phyloP scores from a whole-genome alignment of 148 eudicot species.

The Simmondsia chinensis region DNA sequence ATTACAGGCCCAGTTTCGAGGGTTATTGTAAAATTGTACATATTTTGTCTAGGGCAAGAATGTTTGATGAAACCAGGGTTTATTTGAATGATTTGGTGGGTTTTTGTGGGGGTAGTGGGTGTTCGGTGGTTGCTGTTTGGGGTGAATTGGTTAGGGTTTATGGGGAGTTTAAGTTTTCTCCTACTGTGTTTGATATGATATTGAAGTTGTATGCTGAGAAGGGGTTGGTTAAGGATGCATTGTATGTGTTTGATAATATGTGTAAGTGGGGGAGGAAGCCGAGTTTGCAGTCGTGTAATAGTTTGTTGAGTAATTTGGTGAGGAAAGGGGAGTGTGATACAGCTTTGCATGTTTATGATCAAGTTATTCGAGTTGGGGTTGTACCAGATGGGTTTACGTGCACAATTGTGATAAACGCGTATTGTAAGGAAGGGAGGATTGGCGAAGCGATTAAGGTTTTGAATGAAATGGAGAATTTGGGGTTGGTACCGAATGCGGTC shows the following conservation, averaged over 20 bases:
- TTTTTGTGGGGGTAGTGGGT: conserved; percentile 6
- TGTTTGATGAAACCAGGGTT: conserved; percentile 40
- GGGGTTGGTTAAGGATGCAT: conserved; percentile 45
- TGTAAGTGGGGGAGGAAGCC: conserved; percentile 45
- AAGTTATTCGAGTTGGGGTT: conserved; percentile 46
- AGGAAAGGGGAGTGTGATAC: conserved; percentile 29
- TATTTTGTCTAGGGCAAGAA: conserved; percentile 41
- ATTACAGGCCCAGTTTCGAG: conserved; percentile 19
- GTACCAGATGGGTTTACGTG: conserved; percentile 57
- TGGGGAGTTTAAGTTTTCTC: conserved; percentile 50
- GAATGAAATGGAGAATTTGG: conserved; percentile 17
- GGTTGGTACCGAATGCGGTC: conserved; percentile 25
- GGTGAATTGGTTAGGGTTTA: conserved; percentile 45
- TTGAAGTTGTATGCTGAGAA: conserved; percentile 50
- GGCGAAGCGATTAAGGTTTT: conserved; percentile 15
- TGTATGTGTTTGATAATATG: conserved; percentile 85
- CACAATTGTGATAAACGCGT: conserved; percentile 68
- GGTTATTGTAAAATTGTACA: conserved; percentile 51
- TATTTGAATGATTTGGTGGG: conserved; percentile 41
- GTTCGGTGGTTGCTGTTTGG: conserved; percentile 22
- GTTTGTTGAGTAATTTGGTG: conserved; percentile 58
- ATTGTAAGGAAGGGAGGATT: conserved; percentile 36
- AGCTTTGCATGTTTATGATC: conserved; percentile 53
- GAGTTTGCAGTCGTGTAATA: conserved; percentile 62
- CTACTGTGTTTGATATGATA: conserved; percentile 60